Evolutionary conservation across 2,329 filamentous ascomycete genomes (phyloP).

Genomic region (Cercospora sp.): DNA sequence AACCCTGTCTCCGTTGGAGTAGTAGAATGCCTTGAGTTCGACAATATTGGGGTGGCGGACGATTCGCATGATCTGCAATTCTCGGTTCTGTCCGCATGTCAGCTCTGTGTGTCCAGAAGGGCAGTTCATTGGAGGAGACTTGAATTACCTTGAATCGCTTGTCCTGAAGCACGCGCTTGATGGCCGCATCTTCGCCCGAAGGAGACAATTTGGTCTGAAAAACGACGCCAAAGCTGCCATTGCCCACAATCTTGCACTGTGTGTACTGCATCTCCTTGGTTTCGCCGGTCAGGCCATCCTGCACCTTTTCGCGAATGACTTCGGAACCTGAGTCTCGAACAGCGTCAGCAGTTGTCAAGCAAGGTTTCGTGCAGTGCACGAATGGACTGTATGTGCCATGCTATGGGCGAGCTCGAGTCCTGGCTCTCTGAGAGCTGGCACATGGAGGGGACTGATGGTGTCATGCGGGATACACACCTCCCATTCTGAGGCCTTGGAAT

Average conservation of each 20-base stretch:
- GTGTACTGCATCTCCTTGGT: slow-evolving; percentile 97
- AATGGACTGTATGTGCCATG: background rate
- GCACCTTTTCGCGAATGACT: slow-evolving; percentile 97
- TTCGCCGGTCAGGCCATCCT: slow-evolving; percentile 95
- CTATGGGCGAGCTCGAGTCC: background rate
- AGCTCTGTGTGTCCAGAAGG: slow-evolving; percentile 34
- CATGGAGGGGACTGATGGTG: background rate
- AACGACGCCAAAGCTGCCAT: slow-evolving; percentile 97
- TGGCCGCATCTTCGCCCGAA: slow-evolving; percentile 96
- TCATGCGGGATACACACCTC: slow-evolving; percentile 66
- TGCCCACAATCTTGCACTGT: slow-evolving; percentile 98
- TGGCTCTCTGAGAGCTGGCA: background rate
- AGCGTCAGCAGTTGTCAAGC: slow-evolving; percentile 6
- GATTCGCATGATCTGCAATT: slow-evolving; percentile 99
- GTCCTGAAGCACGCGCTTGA: slow-evolving; percentile 98
- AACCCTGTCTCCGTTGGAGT: slow-evolving; percentile 97
- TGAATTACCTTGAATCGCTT: slow-evolving; percentile 91
- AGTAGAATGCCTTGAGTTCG: slow-evolving; percentile 98
- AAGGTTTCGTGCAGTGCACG: background rate
- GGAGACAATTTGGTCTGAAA: slow-evolving; percentile 98
- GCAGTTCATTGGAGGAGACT: background rate
- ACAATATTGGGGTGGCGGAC: slow-evolving; percentile 99
- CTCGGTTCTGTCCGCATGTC: slow-evolving; percentile 72
- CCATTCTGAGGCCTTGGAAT: slow-evolving; percentile 90
- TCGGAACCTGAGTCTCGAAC: slow-evolving; percentile 57